A percentile compares a stretch with the other conserved stretches of the same genome.
phyloP scores from a whole-genome alignment of 2,329 filamentous ascomycete genomes.

The Ophiocordyceps australis region DNA sequence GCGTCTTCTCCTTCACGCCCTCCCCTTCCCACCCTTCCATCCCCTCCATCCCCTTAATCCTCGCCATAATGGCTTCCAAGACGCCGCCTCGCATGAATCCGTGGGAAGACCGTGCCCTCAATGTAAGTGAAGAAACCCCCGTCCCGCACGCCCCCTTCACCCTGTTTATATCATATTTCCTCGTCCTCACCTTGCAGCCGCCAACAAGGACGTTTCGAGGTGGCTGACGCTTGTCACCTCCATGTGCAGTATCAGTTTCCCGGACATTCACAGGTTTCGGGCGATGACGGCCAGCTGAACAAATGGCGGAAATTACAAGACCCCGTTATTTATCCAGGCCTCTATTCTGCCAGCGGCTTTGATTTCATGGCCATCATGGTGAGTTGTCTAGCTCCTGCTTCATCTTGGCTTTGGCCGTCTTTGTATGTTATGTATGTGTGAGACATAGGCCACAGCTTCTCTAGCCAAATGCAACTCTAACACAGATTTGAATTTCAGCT shows the following conservation, averaged over 20 bases:
- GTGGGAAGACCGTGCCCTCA: constrained; percentile 16
- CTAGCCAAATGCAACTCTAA: too few relatives aligned
- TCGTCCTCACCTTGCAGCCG: background rate
- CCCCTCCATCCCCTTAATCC: background rate
- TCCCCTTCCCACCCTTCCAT: background rate
- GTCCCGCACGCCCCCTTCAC: too few relatives aligned
- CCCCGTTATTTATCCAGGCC: constrained; percentile 33
- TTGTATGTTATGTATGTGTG: too few relatives aligned
- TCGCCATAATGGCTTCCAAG: constrained; percentile 4
- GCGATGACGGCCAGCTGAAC: too few relatives aligned
- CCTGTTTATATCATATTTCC: too few relatives aligned
- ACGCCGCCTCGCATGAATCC: constrained; percentile 10
- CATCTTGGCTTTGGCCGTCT: background rate
- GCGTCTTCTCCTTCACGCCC: background rate
- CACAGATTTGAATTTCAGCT: too few relatives aligned
- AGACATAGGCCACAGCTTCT: too few relatives aligned
- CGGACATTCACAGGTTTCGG: too few relatives aligned
- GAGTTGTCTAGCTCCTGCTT: constrained; percentile 6
- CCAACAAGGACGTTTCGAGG: too few relatives aligned
- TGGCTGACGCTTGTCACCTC: constrained; percentile 1
- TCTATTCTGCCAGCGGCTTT: constrained; percentile 35
- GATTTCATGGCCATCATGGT: constrained; percentile 39
- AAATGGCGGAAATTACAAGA: constrained; percentile 16
- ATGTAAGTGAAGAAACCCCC: constrained; percentile 9
- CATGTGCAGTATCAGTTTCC: constrained; percentile 1